Evolutionary conservation across 495 filamentous ascomycete genomes (phyloP).

Genomic region (Massariosphaeria phaeospora): DNA sequence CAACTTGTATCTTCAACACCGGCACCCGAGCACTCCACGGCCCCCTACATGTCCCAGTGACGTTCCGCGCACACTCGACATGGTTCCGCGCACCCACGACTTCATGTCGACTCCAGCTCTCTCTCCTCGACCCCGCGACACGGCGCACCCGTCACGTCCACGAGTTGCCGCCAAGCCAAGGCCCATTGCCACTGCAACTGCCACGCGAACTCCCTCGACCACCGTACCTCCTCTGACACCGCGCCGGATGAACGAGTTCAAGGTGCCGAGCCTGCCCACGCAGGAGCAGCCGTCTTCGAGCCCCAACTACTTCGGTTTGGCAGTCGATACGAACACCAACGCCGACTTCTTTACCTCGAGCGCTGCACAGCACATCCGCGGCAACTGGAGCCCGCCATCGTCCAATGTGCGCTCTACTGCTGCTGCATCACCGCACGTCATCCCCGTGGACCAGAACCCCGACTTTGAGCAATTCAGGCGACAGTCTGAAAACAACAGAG

Average conservation of each 20-base stretch:
- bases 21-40: slow-evolving; percentile 1
- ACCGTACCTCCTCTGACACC: slow-evolving; percentile 10
- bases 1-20: too few species aligned
- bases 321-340: slow-evolving; percentile 51
- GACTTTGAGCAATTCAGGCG: slow-evolving; percentile 71
- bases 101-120: slow-evolving; percentile 27
- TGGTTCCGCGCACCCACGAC: not conserved
- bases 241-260: slow-evolving; percentile 17
- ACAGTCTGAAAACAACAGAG: slow-evolving; percentile 58
- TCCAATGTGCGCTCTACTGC: slow-evolving; percentile 64
- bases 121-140: slow-evolving; percentile 21
- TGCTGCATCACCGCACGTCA: slow-evolving; percentile 60
- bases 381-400: slow-evolving; percentile 67
- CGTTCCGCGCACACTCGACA: not conserved
- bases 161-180: slow-evolving; percentile 5
- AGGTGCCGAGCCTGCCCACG: slow-evolving; percentile 10
- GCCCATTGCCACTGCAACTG: slow-evolving; percentile 5
- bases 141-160: slow-evolving; percentile 12
- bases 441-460: slow-evolving; percentile 66
- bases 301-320: slow-evolving; percentile 79
- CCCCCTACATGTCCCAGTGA: not conserved
- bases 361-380: slow-evolving; percentile 50
- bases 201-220: slow-evolving; percentile 5
- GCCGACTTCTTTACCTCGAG: slow-evolving; percentile 57
- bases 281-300: slow-evolving; percentile 48